phyloP scores from a whole-genome alignment of 176 grass and related monocot species.

The Raddia guianensis region DNA sequence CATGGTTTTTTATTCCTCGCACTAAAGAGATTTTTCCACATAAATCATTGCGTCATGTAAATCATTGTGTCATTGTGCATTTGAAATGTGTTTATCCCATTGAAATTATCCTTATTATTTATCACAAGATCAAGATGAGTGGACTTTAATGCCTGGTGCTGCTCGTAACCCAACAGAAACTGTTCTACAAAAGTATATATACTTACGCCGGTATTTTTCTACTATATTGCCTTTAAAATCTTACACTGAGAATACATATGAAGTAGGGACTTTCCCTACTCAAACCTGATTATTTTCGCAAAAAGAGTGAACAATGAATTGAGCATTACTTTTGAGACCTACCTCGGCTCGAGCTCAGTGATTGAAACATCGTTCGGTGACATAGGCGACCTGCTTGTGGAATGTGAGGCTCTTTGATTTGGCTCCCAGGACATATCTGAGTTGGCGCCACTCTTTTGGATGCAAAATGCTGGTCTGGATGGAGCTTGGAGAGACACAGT shows the following conservation, averaged over 20 bases:
- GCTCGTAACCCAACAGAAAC: no score
- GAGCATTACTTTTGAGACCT: background rate
- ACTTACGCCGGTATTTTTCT: no score
- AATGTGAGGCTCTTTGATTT: background rate
- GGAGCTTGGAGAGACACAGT: slow-evolving; percentile 60
- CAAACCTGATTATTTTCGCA: background rate
- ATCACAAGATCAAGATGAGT: no score
- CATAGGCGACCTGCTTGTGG: slow-evolving; percentile 27
- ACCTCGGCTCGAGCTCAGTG: slow-evolving; percentile 63
- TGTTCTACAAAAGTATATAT: no score
- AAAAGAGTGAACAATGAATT: background rate
- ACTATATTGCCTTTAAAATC: background rate
- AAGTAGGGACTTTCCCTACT: slow-evolving; percentile 10
- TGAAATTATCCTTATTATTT: no score
- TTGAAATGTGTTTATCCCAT: no score
- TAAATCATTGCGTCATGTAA: no score
- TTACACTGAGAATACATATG: background rate
- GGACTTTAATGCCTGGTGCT: no score
- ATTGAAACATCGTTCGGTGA: slow-evolving; percentile 62
- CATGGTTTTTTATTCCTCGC: no score
- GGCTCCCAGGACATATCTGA: slow-evolving; percentile 2
- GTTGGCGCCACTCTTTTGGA: slow-evolving; percentile 39
- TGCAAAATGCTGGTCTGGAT: slow-evolving; percentile 54
- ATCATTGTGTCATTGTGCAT: no score
- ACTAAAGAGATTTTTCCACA: no score